phyloP scores from a whole-genome alignment of 345 rosid species.

The Trapa bicornis region DNA sequence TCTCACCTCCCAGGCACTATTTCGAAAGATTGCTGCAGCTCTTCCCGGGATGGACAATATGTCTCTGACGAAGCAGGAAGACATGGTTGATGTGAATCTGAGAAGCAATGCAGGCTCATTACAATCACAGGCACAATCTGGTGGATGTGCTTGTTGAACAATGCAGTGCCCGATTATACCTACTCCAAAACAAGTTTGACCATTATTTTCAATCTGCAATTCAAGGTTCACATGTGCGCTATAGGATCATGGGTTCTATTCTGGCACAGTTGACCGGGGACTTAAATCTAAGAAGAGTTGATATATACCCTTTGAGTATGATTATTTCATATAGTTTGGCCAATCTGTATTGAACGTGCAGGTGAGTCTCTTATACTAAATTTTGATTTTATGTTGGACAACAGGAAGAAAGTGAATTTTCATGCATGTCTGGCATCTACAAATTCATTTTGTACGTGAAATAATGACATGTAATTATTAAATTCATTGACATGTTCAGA shows the following conservation, averaged over 20 bases:
- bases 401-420: not conserved
- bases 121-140: slow-evolving; percentile 62
- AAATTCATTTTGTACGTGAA: not conserved
- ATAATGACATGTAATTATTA: not conserved
- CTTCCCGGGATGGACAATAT: slow-evolving; percentile 96
- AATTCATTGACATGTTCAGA: not conserved
- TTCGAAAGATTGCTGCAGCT: slow-evolving; percentile 87
- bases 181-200: too few relatives aligned
- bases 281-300: not conserved
- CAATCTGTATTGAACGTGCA: not conserved
- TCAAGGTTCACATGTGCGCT: not conserved
- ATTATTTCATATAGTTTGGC: not conserved
- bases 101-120: slow-evolving; percentile 43
- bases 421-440: not conserved
- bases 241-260: too few relatives aligned
- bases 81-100: slow-evolving; percentile 92
- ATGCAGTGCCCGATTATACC: not conserved
- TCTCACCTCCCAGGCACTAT: slow-evolving; percentile 46
- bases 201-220: not conserved
- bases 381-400: not conserved
- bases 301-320: not conserved
- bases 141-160: slow-evolving; percentile 77
- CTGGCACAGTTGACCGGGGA: not conserved
- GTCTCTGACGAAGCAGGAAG: slow-evolving; percentile 76
- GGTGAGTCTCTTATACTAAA: not conserved